Conservation (phyloP, 768 basidiomycete species). For the Pholiota microspora region DNA sequence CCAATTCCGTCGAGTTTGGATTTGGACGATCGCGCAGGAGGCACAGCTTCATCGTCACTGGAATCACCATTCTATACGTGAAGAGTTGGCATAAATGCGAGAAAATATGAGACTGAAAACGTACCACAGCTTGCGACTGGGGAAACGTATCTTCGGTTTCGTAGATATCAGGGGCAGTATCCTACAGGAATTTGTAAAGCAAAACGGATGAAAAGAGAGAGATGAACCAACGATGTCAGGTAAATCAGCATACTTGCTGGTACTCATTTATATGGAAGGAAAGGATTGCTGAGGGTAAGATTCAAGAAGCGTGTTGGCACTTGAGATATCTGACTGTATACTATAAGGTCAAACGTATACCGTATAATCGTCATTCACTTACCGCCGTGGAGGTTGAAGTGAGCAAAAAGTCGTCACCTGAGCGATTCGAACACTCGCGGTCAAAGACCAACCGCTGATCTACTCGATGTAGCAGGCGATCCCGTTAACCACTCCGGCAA, state of each 20-base stretch:
- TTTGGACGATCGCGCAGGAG: slow-evolving; percentile 35
- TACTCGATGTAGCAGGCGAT: slow-evolving; percentile 61
- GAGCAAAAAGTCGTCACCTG: slow-evolving; percentile 41
- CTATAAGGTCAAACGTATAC: no score
- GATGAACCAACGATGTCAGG: slow-evolving; percentile 80
- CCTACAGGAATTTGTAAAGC: slow-evolving; percentile 40
- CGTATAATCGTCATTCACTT: no score
- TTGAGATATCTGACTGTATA: no score
- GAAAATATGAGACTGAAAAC: slow-evolving; percentile 18
- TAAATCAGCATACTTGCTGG: slow-evolving; percentile 80
- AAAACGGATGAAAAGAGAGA: background rate
- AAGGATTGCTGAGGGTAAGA: background rate
- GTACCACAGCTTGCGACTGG: slow-evolving; percentile 47
- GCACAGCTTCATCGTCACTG: slow-evolving; percentile 61
- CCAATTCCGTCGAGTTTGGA: slow-evolving; percentile 37
- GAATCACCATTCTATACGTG: slow-evolving; percentile 54
- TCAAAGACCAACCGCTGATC: slow-evolving; percentile 43
- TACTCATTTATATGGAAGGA: slow-evolving; percentile 42
- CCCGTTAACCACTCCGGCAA: slow-evolving; percentile 96
- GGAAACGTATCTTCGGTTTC: slow-evolving; percentile 83
- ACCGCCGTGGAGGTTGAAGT: background rate
- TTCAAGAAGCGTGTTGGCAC: background rate
- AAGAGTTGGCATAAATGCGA: slow-evolving; percentile 1
- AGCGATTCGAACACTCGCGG: slow-evolving; percentile 49
- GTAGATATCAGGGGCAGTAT: slow-evolving; percentile 89